Evolutionary conservation across 805 yeast genomes (phyloP).

Genomic region (Zygosaccharomyces lentus): DNA sequence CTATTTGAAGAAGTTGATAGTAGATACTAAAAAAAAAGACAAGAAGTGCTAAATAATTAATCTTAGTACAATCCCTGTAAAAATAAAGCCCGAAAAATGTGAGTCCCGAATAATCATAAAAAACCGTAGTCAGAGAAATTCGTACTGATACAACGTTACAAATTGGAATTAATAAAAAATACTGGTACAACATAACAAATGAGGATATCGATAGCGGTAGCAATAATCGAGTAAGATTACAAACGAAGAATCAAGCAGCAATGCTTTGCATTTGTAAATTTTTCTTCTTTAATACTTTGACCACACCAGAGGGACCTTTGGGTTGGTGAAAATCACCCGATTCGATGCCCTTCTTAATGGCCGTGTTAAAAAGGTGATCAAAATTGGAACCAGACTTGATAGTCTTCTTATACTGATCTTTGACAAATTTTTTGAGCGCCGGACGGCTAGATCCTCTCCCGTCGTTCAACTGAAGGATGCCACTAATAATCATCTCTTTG

Average conservation of each 20-base stretch:
- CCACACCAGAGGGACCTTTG: slow-evolving; percentile 59
- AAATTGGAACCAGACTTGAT: slow-evolving; percentile 56
- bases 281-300: slow-evolving; percentile 27
- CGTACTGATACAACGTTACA: neutral
- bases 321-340: slow-evolving; percentile 77
- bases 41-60: too few species aligned
- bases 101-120: neutral
- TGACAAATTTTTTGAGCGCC: slow-evolving; percentile 79
- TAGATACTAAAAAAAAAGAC: too few species aligned
- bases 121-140: neutral
- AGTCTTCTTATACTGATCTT: slow-evolving; percentile 43
- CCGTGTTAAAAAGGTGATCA: slow-evolving; percentile 62
- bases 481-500: slow-evolving; percentile 43
- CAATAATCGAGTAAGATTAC: neutral
- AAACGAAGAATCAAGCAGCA: slow-evolving; percentile 17
- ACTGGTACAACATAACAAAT: neutral
- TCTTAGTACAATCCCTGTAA: neutral
- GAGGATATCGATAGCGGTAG: neutral
- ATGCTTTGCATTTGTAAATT: slow-evolving; percentile 12
- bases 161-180: neutral
- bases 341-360: slow-evolving; percentile 76
- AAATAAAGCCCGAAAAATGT: too few species aligned
- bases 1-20: too few species aligned
- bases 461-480: slow-evolving; percentile 66
- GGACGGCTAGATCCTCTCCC: slow-evolving; percentile 83